Percentiles rank a stretch among this genome's conserved stretches.
Evolutionary conservation across 352 stramenopile genomes (phyloP).

Genomic region (Phytophthora fragariae): DNA sequence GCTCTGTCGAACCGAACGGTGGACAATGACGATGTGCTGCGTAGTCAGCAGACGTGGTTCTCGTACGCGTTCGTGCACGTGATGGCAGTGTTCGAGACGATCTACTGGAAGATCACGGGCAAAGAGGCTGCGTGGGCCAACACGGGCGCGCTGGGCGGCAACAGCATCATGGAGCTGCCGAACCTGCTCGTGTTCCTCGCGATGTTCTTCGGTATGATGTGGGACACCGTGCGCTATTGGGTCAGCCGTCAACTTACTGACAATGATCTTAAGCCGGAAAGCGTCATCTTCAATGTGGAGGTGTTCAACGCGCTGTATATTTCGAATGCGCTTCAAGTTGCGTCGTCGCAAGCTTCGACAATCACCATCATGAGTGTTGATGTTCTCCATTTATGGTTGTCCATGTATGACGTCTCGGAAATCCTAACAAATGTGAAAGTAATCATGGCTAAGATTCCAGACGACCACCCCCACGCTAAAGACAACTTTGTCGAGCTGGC

Average conservation of each 20-base stretch:
- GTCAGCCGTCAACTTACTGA: slow-evolving; percentile 28
- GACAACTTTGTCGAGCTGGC: slow-evolving; percentile 35
- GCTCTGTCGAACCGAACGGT: too few relatives aligned
- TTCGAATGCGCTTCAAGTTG: slow-evolving; percentile 24
- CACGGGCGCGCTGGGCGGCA: too few relatives aligned
- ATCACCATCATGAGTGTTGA: slow-evolving; percentile 22
- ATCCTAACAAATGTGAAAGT: not conserved
- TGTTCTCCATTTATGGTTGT: slow-evolving; percentile 5
- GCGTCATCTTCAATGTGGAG: slow-evolving; percentile 55
- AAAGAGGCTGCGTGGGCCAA: too few relatives aligned
- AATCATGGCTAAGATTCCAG: slow-evolving; percentile 23
- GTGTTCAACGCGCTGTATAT: slow-evolving; percentile 44
- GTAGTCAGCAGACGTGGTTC: too few relatives aligned
- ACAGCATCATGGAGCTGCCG: too few relatives aligned
- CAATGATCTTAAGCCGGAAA: slow-evolving; percentile 47
- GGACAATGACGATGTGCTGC: too few relatives aligned
- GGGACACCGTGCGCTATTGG: too few relatives aligned
- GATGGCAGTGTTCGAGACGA: too few relatives aligned
- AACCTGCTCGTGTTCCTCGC: too few relatives aligned
- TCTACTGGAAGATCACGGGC: too few relatives aligned
- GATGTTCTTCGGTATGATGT: too few relatives aligned
- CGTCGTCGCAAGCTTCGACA: slow-evolving; percentile 17
- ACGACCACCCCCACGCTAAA: not conserved
- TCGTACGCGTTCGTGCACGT: too few relatives aligned
- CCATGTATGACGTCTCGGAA: not conserved